A percentile compares a stretch with the other conserved stretches of the same genome.
Evolutionary conservation across 2,329 filamentous ascomycete species (phyloP).

Genomic region (Pestalotiopsis sp.): DNA sequence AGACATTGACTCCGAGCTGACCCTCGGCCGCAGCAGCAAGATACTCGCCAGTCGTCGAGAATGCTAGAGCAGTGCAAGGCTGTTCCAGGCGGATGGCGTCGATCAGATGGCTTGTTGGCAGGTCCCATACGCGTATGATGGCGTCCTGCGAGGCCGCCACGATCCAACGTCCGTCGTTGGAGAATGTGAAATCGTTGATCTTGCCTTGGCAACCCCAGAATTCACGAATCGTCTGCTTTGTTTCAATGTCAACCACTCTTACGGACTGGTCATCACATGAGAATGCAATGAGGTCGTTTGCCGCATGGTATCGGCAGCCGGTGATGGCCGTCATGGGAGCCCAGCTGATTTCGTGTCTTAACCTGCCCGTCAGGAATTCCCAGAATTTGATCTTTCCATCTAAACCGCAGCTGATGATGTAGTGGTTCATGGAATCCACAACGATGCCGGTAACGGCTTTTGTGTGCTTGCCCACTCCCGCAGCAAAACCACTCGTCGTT

Average conservation of each 20-base stretch:
- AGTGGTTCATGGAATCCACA: conserved; percentile 87
- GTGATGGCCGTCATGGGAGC: conserved; percentile 75
- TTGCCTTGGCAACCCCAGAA: conserved; percentile 78
- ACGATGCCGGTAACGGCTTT: conserved; percentile 83
- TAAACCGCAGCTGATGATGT: conserved; percentile 80
- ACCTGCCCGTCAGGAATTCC: conserved; percentile 84
- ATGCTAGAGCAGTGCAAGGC: conserved; percentile 81
- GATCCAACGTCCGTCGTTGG: conserved; percentile 91
- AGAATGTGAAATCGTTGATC: conserved; percentile 86
- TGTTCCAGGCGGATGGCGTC: conserved; percentile 83
- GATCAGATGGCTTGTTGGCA: conserved; percentile 93
- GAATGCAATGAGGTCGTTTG: conserved; percentile 84
- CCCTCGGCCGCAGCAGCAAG: conserved; percentile 86
- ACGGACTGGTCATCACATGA: conserved; percentile 88
- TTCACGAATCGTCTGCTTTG: conserved; percentile 87
- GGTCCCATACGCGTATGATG: conserved; percentile 86
- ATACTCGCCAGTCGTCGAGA: conserved; percentile 89
- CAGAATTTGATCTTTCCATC: conserved; percentile 98
- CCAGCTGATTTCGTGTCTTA: conserved; percentile 84
- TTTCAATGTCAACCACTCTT: conserved; percentile 87
- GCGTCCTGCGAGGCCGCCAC: conserved; percentile 83
- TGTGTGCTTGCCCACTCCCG: conserved; percentile 73
- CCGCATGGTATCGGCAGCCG: conserved; percentile 77
- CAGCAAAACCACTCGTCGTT: conserved; percentile 42
- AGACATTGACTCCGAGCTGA: conserved; percentile 86